Evolutionary conservation across 306 rosid genomes (phyloP), one percentile per base, ranked within the genome.

Genomic region (Ochetophila trinervis): DNA sequence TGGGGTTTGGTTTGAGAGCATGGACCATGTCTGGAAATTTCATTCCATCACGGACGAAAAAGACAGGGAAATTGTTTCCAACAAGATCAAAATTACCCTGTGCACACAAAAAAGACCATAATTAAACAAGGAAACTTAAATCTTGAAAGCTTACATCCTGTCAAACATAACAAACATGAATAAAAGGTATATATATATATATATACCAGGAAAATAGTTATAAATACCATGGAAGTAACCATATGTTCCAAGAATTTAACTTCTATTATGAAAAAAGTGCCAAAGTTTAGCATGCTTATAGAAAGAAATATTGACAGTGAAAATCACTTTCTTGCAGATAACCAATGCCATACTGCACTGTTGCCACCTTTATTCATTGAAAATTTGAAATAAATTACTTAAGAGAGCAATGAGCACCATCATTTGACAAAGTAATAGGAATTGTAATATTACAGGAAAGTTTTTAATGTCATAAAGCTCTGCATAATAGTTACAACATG

Each of bases 81-180:
- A 89, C 96, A 8, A 92, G 80, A 70, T 92, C 98, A 63, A 87
- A 92, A 83, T 92, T 92, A n/a, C 98, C 98, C 97, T 91, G 83
- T 45, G 54, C 50, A 67, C 60, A 70, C 57, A 12, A 58, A 42
- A 4, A 37, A 19, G 11, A 30, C 36, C 68, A 74, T 27, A 73
- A 60, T n/a, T 36, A 48, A 17, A 51, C 50, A 61, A 7, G 15
- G 23, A 14, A 55, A 42, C 52, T 18, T 16, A 9, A 34, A 27
- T 27, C 32, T 27, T 27, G 32, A 27, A 27, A 27, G 32, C 22
- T 50, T 50, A 19, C 54, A 50, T 16, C 21, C 54, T 4, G 9
- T 37, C 22, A 47, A 32, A 22, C 49, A 62, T 15, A 1, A 24
- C 3, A 32, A 45, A 11, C 5, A 10, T 30, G 50, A 57, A 3